These are phyloP conservation scores for Apophysomyces elegans DNA, from an alignment of 371 early-diverging fungal species.

Conservation along the genomic window DNA sequence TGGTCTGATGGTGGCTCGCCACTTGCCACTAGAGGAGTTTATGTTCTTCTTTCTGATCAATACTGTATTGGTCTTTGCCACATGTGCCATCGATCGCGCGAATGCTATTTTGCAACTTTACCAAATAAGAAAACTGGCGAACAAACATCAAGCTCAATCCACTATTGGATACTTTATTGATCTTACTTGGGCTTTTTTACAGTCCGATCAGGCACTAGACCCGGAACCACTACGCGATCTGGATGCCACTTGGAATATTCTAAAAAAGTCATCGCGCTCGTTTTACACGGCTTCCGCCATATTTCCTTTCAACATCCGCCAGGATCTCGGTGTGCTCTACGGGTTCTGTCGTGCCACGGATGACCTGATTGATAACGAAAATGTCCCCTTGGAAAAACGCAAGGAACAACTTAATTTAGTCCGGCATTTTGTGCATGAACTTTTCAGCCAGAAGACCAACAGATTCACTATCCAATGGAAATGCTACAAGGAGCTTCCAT, in stretches of 20 bases:
- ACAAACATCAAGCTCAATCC: neutral
- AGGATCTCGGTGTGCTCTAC: slow-evolving; percentile 60
- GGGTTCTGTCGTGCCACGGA: slow-evolving; percentile 68
- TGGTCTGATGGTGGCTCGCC: slow-evolving; percentile 44
- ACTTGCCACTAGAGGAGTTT: slow-evolving; percentile 67
- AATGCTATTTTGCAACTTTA: slow-evolving; percentile 41
- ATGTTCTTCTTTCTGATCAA: slow-evolving; percentile 63
- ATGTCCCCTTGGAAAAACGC: slow-evolving; percentile 27
- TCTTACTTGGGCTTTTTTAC: slow-evolving; percentile 32
- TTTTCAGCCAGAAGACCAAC: slow-evolving; percentile 32
- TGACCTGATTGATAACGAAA: slow-evolving; percentile 58
- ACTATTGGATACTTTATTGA: slow-evolving; percentile 9
- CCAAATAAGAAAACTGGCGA: neutral
- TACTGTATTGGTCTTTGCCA: slow-evolving; percentile 62
- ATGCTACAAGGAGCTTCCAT: slow-evolving; percentile 28
- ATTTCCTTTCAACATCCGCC: slow-evolving; percentile 50
- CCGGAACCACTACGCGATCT: slow-evolving; percentile 30
- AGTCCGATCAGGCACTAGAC: slow-evolving; percentile 35
- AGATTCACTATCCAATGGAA: slow-evolving; percentile 30
- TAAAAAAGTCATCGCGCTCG: slow-evolving; percentile 52
- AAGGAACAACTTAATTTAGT: slow-evolving; percentile 27
- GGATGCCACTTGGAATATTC: slow-evolving; percentile 32
- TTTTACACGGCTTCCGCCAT: slow-evolving; percentile 60
- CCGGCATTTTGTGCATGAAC: slow-evolving; percentile 30
- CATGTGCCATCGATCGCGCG: slow-evolving; percentile 58